phyloP scores from a whole-genome alignment of 2,329 filamentous ascomycete genomes.

The Cladophialophora immunda region DNA sequence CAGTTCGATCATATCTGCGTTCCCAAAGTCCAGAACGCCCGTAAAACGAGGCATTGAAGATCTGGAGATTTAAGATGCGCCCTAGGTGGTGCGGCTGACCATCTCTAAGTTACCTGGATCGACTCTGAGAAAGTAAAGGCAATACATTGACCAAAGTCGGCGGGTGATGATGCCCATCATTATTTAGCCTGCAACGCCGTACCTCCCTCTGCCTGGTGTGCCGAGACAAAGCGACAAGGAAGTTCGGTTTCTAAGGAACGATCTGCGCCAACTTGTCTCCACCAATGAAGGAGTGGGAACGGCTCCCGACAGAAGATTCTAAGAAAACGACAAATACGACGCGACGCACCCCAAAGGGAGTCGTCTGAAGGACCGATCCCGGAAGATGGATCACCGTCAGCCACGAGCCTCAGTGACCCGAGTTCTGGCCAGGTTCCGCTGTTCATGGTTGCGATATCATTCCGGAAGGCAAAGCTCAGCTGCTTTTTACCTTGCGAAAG shows the following conservation, averaged over 20 bases:
- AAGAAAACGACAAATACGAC: conserved; percentile 1
- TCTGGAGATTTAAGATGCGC: conserved; percentile 1
- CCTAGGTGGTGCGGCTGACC: conserved; percentile 16
- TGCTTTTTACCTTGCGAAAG: background rate
- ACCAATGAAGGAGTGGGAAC: conserved; percentile 6
- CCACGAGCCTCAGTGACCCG: background rate
- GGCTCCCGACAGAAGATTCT: background rate
- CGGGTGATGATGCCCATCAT: conserved; percentile 12
- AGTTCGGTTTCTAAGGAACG: conserved; percentile 19
- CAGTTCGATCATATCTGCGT: conserved; percentile 7
- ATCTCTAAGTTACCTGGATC: conserved; percentile 7
- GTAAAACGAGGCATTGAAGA: conserved; percentile 15
- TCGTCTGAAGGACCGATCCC: background rate
- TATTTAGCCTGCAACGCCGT: conserved; percentile 16
- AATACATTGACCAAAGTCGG: background rate
- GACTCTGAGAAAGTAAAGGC: conserved; percentile 13
- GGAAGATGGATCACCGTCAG: background rate
- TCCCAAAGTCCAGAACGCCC: conserved; percentile 25
- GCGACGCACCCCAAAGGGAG: background rate
- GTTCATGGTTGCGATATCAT: background rate
- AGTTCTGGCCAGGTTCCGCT: background rate
- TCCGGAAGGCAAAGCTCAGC: background rate
- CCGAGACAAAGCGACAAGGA: conserved; percentile 13
- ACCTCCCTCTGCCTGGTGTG: conserved; percentile 17
- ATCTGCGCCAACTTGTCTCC: conserved; percentile 27